A percentile compares a stretch with the other conserved stretches of the same genome.
Evolutionary conservation across 179 eudicot species (phyloP).

Genomic region (Patellifolia procumbens): DNA sequence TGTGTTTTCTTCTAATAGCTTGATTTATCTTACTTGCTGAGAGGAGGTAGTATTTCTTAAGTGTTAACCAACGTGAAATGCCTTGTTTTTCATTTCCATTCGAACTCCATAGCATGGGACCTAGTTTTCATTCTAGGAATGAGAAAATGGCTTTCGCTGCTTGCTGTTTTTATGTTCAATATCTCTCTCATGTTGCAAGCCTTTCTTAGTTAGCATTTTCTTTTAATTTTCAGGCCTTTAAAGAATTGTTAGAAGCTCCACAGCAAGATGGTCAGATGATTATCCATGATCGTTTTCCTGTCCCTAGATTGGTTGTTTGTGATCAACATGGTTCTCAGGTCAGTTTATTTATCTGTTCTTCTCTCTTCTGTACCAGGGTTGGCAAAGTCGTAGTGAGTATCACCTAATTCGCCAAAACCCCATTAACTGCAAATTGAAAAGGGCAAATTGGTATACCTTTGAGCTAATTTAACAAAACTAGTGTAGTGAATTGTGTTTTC

Average conservation of each 20-base stretch:
- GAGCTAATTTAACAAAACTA: too few relatives aligned
- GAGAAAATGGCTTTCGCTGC: not conserved
- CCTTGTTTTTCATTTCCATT: too few relatives aligned
- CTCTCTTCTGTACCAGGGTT: not conserved
- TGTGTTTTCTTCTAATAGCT: not conserved
- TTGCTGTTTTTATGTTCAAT: not conserved
- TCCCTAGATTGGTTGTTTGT: conserved; percentile 91
- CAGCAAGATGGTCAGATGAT: conserved; percentile 77
- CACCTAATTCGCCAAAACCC: too few relatives aligned
- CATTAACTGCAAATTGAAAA: too few relatives aligned
- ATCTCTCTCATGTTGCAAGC: not conserved
- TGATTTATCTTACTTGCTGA: not conserved
- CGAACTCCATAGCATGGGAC: too few relatives aligned
- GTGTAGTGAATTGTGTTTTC: too few relatives aligned
- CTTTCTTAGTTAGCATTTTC: conserved; percentile 3
- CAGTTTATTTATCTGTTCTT: conserved; percentile 24
- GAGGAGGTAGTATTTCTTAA: not conserved
- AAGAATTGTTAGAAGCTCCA: conserved; percentile 75
- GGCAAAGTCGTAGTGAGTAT: too few relatives aligned
- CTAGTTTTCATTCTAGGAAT: not conserved
- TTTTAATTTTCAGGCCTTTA: conserved; percentile 60
- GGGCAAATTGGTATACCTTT: too few relatives aligned
- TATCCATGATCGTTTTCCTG: conserved; percentile 88
- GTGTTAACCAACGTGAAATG: not conserved
- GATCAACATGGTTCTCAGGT: conserved; percentile 99